These are phyloP conservation scores for Raphanus sativus DNA, from an alignment of 345 rosid species.

Conservation along the genomic window DNA sequence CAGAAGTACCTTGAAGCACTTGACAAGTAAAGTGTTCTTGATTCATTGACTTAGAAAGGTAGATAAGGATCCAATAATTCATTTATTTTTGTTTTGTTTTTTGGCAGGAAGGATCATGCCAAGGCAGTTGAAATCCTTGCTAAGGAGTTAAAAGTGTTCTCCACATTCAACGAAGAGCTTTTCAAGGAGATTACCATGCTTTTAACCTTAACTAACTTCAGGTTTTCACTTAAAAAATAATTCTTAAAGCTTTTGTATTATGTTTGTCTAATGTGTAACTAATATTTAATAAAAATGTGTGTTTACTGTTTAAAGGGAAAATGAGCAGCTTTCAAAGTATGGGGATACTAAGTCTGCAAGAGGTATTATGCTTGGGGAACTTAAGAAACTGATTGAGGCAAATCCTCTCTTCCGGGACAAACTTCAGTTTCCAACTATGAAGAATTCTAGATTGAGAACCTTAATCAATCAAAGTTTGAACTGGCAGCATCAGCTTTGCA, in stretches of 20 bases:
- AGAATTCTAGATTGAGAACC: conserved; percentile 52
- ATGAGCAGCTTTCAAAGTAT: conserved; percentile 52
- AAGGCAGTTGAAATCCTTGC: conserved; percentile 49
- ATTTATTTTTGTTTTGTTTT: conserved; percentile 1
- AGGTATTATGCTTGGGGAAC: conserved; percentile 48
- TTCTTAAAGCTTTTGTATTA: background rate
- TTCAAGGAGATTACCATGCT: conserved; percentile 50
- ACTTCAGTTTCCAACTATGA: conserved; percentile 50
- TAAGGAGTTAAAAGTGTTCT: conserved; percentile 47
- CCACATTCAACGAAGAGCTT: conserved; percentile 48
- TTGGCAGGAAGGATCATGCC: conserved; percentile 41
- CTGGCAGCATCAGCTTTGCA: conserved; percentile 59
- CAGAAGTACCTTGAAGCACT: conserved; percentile 54
- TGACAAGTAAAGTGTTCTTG: conserved; percentile 40
- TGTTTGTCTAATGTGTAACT: background rate
- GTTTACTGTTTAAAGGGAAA: conserved; percentile 35
- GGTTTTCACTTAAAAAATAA: conserved; percentile 25
- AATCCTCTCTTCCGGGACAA: conserved; percentile 53
- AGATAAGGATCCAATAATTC: background rate
- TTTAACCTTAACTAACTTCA: conserved; percentile 44
- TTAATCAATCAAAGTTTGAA: conserved; percentile 53
- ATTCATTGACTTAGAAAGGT: background rate
- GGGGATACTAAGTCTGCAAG: conserved; percentile 59
- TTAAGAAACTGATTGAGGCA: conserved; percentile 47
- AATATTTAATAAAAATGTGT: background rate